Base-by-base conservation (phyloP, 2,329 filamentous ascomycete genomes). In the Chaetomiaceae sp. region DNA sequence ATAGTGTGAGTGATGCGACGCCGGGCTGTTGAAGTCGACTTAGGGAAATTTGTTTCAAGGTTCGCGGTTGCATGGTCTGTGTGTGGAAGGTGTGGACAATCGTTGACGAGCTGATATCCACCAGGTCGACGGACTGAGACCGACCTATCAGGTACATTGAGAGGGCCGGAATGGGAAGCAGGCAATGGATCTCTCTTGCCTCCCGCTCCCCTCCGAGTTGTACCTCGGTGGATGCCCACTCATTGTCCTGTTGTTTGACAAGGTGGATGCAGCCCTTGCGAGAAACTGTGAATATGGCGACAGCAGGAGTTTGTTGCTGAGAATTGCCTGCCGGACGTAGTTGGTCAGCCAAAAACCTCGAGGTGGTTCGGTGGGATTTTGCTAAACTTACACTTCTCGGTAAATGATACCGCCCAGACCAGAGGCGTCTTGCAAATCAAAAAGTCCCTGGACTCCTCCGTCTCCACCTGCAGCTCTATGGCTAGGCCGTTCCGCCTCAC, bases 401-500 rank as follows among this genome's bases (percentile, higher is more conserved):
- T 62, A 27, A 80, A 67, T 33, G 71, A 67, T 36, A 72, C 71
- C 10, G 76, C 79, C 29, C 73, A 80, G 23, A 76, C 69, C 8
- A 86, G 65, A 1, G 76, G 72, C 48, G 73, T 78, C 25, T 73
- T 75, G 62, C 78, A 82, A 30, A 85, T 73, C 14, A 66, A 62
- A 52, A 76, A 73, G 25, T 76, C 74, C 21, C 63, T 68, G 4
- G 69, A 65, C 40, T 72, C 67, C 20, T 70, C 72, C 25, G 66
- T 70, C 14, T 75, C 75, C 14, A 79, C 68, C 44, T 75, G 73
- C 10, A 86, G 67, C 61, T 87, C 82, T 0, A 75, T 76, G 63
- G 90, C 71, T 3, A 75, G 73, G 0, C 87, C 87, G 48, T 86
- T 83, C 14, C 80, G 76, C 32, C 80, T 81, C 5, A 90, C 75